Base-by-base conservation (phyloP, 805 yeast genomes). In the Jamesozyma rosinii region DNA sequence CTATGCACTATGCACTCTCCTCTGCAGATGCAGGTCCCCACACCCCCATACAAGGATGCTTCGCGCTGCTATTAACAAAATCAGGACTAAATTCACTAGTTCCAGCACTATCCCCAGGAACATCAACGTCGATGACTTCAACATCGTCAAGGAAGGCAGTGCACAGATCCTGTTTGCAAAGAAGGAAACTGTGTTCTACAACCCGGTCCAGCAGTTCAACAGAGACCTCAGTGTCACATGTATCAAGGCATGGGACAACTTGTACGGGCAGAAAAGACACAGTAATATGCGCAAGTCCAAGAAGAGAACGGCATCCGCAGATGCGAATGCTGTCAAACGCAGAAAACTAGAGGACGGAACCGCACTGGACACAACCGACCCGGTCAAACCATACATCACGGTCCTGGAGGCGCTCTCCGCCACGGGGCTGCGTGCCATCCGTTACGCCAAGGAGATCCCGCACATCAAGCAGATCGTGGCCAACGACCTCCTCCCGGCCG, bases 181-280 rank as follows among this genome's bases (percentile, higher is more conserved):
- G 54, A 79, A 79, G 39, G 88, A 84, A 51, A 71, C 73, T 46
- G 98, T 92, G 10, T 92, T 92, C 59, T 92, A 92, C 65, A 92
- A 92, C 60, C 97, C 95, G 9, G 83, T 92, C 44, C 99, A 92
- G 65, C 97, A 90, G 65, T 92, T 88, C 66, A 92, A 92, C 63
- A 75, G 99, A 54, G 99, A 92, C 59, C 66, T 92, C 39, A 83
- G 95, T 51, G 83, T 86, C 5, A 68, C 82, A 53, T 88, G 86
- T 8, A 89, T 92, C 47, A 75, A 79, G 44, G 95, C 97, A 0
- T 92, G 95, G 90, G 72, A 81, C 34, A 77, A 81, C 43, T 53
- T 82, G 30, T 80, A 77, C 48, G 64, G 70, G 17, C 48, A 62
- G n/a, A 5, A 31, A 31, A 31, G 14, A 17, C 34, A 14, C 34